These are phyloP conservation scores for Centrapalus pauciflorus DNA, from an alignment of 129 eudicot genomes.

Conservation along the genomic window DNA sequence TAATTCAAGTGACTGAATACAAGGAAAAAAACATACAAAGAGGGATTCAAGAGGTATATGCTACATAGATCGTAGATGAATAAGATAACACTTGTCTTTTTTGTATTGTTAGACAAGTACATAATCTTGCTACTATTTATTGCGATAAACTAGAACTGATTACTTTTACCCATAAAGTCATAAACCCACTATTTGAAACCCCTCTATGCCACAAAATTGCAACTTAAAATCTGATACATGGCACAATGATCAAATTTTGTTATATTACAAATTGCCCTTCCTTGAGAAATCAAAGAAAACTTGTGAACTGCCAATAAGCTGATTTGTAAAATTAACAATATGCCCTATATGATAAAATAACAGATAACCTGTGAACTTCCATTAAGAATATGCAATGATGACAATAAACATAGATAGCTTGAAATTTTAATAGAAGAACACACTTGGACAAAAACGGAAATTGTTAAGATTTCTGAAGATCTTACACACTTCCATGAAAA, in stretches of 20 bases:
- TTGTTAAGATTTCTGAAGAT: neutral
- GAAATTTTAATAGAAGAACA: neutral
- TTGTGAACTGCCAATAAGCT: neutral
- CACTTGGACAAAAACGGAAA: neutral
- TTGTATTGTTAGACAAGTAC: neutral
- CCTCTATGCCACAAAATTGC: slow-evolving; percentile 1
- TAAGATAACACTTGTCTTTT: neutral
- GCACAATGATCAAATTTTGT: too few relatives aligned
- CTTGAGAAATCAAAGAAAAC: too few relatives aligned
- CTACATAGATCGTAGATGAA: too few relatives aligned
- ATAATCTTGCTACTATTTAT: neutral
- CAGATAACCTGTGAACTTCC: neutral
- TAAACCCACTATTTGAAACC: neutral
- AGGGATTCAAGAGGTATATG: neutral
- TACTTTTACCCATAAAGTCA: neutral
- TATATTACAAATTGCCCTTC: too few relatives aligned
- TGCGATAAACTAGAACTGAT: neutral
- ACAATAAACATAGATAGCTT: neutral
- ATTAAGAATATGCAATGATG: neutral
- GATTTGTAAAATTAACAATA: slow-evolving; percentile 8
- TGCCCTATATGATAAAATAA: neutral
- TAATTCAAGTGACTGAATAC: neutral
- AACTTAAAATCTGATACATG: neutral
- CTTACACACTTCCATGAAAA: neutral
- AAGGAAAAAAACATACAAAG: neutral